Evolutionary conservation across 768 basidiomycete genomes (phyloP).

Genomic region (Calocera cornea): DNA sequence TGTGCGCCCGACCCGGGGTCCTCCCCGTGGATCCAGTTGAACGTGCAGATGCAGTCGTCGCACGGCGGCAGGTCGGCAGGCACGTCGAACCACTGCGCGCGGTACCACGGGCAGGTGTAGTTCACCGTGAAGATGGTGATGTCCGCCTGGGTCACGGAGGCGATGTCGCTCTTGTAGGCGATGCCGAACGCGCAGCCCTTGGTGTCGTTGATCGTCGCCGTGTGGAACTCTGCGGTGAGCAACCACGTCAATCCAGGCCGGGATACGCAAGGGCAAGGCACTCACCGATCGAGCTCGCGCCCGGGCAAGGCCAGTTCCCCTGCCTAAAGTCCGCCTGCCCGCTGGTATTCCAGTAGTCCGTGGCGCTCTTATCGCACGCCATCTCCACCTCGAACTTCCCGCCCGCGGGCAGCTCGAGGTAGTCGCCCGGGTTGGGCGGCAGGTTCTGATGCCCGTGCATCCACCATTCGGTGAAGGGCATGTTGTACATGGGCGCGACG

Average conservation of each 20-base stretch:
- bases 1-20: neutral
- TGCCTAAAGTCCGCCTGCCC: neutral
- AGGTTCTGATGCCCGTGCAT: constrained; percentile 41
- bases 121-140: constrained; percentile 64
- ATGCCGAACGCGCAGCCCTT: constrained; percentile 59
- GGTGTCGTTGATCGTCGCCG: constrained; percentile 38
- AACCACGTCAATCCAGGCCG: neutral
- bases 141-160: constrained; percentile 46
- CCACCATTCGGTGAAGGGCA: constrained; percentile 29
- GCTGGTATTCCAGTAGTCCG: constrained; percentile 33
- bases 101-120: constrained; percentile 59
- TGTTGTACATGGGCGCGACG: constrained; percentile 29
- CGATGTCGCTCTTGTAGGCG: constrained; percentile 52
- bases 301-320: neutral
- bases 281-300: neutral
- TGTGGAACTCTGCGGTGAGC: constrained; percentile 35
- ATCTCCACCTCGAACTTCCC: constrained; percentile 40
- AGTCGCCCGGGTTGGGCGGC: constrained; percentile 43
- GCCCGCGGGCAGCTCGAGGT: constrained; percentile 50
- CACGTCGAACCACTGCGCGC: constrained; percentile 58
- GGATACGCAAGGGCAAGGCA: neutral
- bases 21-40: neutral
- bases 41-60: constrained; percentile 5
- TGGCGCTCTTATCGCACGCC: constrained; percentile 46
- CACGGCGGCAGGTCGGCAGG: constrained; percentile 38